Conservation (phyloP, 164 flowering plant species). For the Dillenia turbinata region DNA sequence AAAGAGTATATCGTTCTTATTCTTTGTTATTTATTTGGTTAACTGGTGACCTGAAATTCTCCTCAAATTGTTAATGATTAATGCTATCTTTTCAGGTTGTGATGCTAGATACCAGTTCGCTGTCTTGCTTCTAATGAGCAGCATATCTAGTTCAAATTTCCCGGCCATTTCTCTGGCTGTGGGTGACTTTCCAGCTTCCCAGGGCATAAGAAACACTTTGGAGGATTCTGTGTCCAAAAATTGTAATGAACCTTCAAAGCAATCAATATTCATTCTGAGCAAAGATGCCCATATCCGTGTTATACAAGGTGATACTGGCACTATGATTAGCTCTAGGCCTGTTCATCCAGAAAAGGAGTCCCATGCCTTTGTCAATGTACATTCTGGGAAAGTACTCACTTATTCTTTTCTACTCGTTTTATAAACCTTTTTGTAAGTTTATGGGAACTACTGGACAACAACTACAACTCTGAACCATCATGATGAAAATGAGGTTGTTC, state of each 20-base stretch:
- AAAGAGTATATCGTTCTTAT: not conserved
- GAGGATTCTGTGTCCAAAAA: conserved; percentile 24
- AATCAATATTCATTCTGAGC: conserved; percentile 44
- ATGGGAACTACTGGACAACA: conserved; percentile 11
- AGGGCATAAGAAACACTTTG: conserved; percentile 20
- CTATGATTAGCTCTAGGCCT: conserved; percentile 31
- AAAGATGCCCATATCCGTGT: conserved; percentile 51
- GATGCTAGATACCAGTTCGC: conserved; percentile 49
- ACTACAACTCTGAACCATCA: conserved; percentile 19
- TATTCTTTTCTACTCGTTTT: conserved; percentile 1
- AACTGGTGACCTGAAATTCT: conserved; percentile 35
- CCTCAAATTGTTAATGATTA: conserved; percentile 6
- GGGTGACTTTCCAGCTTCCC: conserved; percentile 17
- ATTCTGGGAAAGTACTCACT: conserved; percentile 62
- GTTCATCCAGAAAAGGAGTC: conserved; percentile 43
- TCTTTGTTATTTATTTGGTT: conserved; percentile 1
- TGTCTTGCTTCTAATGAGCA: conserved; percentile 44
- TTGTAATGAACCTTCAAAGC: conserved; percentile 23
- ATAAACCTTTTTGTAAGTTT: not conserved
- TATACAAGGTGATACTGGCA: conserved; percentile 47
- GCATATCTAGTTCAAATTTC: conserved; percentile 30
- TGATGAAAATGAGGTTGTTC: conserved; percentile 19
- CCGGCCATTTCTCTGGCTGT: conserved; percentile 45
- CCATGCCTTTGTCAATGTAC: conserved; percentile 60
- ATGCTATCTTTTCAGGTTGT: conserved; percentile 51